Evolutionary conservation across 2,329 filamentous ascomycete species (phyloP).

Genomic region (Exophiala sp.): DNA sequence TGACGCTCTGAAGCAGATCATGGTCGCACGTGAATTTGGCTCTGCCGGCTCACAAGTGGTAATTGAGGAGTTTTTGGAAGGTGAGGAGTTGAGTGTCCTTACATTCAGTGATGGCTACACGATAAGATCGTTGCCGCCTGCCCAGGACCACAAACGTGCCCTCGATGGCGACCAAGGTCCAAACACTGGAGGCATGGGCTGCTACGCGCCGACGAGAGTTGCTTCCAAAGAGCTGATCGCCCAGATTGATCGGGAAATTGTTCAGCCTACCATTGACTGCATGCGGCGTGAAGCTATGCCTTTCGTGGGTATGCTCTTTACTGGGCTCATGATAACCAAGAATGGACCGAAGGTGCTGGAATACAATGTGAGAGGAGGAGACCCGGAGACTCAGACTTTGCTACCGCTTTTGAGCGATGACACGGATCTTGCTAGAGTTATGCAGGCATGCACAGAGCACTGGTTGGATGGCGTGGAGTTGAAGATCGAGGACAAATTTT

Average conservation of each 20-base stretch:
- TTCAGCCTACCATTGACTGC: constrained; percentile 84
- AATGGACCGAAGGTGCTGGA: constrained; percentile 76
- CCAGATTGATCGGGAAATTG: constrained; percentile 69
- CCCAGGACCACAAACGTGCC: constrained; percentile 94
- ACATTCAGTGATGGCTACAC: constrained; percentile 86
- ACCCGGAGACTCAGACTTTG: constrained; percentile 85
- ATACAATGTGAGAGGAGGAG: constrained; percentile 90
- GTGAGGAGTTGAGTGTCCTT: constrained; percentile 86
- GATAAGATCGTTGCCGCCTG: constrained; percentile 75
- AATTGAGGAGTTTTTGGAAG: constrained; percentile 86
- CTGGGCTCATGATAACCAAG: constrained; percentile 87
- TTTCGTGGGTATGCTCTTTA: constrained; percentile 72
- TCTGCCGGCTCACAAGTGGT: constrained; percentile 83
- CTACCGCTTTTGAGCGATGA: constrained; percentile 65
- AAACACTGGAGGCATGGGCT: constrained; percentile 97
- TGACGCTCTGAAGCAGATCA: constrained; percentile 76
- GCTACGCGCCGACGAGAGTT: constrained; percentile 84
- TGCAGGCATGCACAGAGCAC: constrained; percentile 75
- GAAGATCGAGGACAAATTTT: constrained; percentile 63
- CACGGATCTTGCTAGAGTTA: constrained; percentile 79
- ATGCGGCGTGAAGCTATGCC: constrained; percentile 71
- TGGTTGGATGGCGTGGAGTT: constrained; percentile 65
- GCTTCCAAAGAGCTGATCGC: constrained; percentile 69
- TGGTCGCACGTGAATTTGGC: constrained; percentile 83
- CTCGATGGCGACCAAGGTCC: constrained; percentile 84